Base-by-base conservation (phyloP, 257 asterid species). In the Linderniella brevidens region DNA sequence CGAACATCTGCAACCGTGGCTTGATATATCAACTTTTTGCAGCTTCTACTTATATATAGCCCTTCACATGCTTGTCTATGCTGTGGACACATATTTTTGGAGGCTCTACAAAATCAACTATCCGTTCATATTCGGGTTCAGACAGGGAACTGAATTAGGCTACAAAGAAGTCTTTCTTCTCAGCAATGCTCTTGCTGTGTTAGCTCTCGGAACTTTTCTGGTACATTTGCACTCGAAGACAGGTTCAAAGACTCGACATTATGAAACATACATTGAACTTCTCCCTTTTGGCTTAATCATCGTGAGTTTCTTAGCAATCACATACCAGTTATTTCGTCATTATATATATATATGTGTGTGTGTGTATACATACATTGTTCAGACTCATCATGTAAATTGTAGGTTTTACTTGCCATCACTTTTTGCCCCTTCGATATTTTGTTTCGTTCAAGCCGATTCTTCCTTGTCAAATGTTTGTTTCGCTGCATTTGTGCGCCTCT, bases 401-500 rank as follows among this genome's bases (percentile, higher is more conserved):
- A 84, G 95, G 86, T 71, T 44, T 61, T 71, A 59, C 59, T 77
- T 52, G 42, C 58, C 50, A 64, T 77, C 56, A 52, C 47, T 18
- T 67, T 68, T 65, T 75, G 82, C 70, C 93, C 95, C 37, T 75
- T 80, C 63, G 68, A 69, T 63, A 49, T 80, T 56, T 43, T 84
- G 37, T 80, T 68, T 48, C 92, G 73, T 32, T 75, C 95, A 42
- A 84, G 93, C 35, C 81, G 87, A 58, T 70, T 62, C 50, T 77
- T 72, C 71, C 80, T 79, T 40, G 56, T 77, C 37, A 83, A 54
- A 65, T 64, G 79, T 17, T 14, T 67, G 41, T 68, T 71, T 46
- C 93, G 49, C 55, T 77, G 93, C 58, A 43, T 80, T 49, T 80
- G 92, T 55, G 82, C 93, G 67, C 95, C 95, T 55, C 74, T 84